Evolutionary conservation across 805 yeast genomes (phyloP), one percentile per base, ranked within the genome.

Genomic region (Candida manassasensis): DNA sequence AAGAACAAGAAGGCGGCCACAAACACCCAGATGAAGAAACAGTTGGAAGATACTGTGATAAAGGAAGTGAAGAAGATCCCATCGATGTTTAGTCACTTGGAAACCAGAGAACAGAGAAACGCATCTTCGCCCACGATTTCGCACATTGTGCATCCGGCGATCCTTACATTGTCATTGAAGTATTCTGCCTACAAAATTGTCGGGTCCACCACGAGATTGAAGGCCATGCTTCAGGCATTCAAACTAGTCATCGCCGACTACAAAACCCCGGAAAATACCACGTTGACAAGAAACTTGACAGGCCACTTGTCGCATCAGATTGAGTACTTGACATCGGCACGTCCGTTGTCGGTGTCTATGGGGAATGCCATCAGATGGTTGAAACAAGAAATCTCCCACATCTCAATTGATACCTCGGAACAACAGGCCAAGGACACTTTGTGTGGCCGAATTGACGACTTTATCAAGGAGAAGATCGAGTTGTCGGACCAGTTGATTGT

Each of bases 361-460:
- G 98, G 98, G 36, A 93, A 89, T 63, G 90, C 97, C 2, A 93
- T 93, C 46, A 77, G 98, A 50, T 89, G 97, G 96, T 71, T 93
- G 44, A 93, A 93, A 53, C 97, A 90, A 64, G 90, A 85, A 56
- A 90, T 93, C 37, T 79, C 96, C 1, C 71, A 75, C 28, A 77
- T 90, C 32, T 80, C 88, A 39, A 79, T 89, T 37, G 94, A 84
- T 43, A 67, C 77, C 19, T 57, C 70, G 18, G 93, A 84, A 38
- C 67, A 59, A 12, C 73, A 72, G 21, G 95, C 96, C 18, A 88
- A 86, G 53, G 59, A 54, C 10, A 63, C 69, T 22, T 67, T 93
- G 38, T 61, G 76, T 39, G 79, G 71, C 32, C 74, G 76, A 44
- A 89, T 93, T 47, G 89, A 85, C 44, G 79, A 73, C 27, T 93